phyloP scores from a whole-genome alignment of 257 asterid genomes.

The Nicotiana paniculata region DNA sequence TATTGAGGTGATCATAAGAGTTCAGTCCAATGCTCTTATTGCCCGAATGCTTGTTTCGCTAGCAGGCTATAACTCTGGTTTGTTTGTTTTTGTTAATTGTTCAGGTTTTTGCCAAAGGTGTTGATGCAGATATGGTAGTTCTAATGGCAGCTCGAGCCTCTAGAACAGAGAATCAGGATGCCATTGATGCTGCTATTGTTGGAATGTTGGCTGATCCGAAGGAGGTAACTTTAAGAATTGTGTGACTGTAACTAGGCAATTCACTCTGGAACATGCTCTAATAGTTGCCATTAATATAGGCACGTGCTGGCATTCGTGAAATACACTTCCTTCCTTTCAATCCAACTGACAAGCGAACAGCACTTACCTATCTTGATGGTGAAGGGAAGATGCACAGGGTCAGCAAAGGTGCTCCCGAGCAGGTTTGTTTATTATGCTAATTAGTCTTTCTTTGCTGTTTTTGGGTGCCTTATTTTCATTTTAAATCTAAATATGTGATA shows the following conservation, averaged over 20 bases:
- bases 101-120: constrained; percentile 82
- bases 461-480: not conserved
- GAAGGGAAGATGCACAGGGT: constrained; percentile 94
- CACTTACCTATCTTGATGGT: constrained; percentile 76
- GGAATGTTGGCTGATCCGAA: constrained; percentile 97
- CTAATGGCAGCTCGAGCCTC: constrained; percentile 99
- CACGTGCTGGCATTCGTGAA: constrained; percentile 93
- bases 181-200: constrained; percentile 89
- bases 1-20: constrained; percentile 53
- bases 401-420: constrained; percentile 99
- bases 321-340: constrained; percentile 93
- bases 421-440: constrained; percentile 33
- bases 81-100: not conserved
- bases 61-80: not conserved
- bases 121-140: constrained; percentile 87
- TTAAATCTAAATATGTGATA: not conserved
- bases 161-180: constrained; percentile 92
- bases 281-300: constrained; percentile 30
- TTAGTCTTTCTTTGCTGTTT: not conserved
- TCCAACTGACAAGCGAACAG: constrained; percentile 94
- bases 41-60: not conserved
- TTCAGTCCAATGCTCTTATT: not conserved
- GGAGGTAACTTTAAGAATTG: constrained; percentile 48
- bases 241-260: not conserved
- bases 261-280: not conserved